Evolutionary conservation across 305 asterid species (phyloP).

Genomic region (Plantago coronopus): DNA sequence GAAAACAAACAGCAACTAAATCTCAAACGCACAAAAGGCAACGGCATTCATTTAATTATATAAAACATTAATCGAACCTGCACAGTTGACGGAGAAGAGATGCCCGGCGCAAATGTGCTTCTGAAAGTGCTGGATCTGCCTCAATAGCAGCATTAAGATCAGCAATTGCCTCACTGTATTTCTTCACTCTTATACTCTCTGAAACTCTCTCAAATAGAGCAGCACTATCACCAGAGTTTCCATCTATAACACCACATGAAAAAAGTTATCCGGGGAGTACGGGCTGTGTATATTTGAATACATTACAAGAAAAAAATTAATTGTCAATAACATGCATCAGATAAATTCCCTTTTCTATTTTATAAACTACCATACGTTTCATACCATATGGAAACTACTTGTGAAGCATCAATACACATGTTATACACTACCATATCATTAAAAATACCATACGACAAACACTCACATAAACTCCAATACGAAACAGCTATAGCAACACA

Average conservation of each 20-base stretch:
- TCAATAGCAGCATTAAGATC: constrained; percentile 85
- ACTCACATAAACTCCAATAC: no score
- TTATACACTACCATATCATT: neutral
- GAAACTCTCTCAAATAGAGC: constrained; percentile 70
- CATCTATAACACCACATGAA: constrained; percentile 39
- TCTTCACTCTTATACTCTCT: constrained; percentile 71
- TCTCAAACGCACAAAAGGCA: neutral
- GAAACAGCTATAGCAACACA: no score
- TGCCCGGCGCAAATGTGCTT: constrained; percentile 77
- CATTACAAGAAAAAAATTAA: neutral
- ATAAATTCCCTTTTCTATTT: no score
- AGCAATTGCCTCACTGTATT: constrained; percentile 76
- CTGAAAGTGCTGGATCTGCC: constrained; percentile 76
- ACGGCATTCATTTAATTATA: constrained; percentile 1
- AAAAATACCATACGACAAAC: neutral
- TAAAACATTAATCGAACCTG: constrained; percentile 43
- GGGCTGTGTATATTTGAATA: constrained; percentile 13
- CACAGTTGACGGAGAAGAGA: constrained; percentile 77
- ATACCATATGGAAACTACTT: no score
- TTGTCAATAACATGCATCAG: no score
- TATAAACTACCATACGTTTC: no score
- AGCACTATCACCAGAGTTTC: constrained; percentile 63
- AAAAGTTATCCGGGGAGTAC: constrained; percentile 3
- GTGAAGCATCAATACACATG: no score
- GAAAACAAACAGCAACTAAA: neutral